Evolutionary conservation across 1,139 yeast species (phyloP), one percentile per base, ranked within the genome.

Genomic region (Blastobotrys apis): DNA sequence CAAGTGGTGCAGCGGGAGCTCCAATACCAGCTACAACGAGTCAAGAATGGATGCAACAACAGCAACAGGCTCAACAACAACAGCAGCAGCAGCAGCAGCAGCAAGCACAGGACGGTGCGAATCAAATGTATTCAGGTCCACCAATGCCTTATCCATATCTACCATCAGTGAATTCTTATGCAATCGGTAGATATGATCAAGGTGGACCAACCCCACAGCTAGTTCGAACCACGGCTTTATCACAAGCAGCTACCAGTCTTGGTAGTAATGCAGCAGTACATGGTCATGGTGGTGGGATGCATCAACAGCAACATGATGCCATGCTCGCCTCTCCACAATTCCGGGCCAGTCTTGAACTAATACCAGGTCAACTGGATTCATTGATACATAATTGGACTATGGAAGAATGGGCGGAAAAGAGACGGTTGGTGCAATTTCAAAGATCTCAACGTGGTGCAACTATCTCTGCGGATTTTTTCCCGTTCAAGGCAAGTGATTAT

Each of bases 371-470:
- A 41, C 53, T 69, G 33, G 62, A 57, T 34, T 52, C 51, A 17
- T 57, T 68, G 62, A 57, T 65, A 5, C 56, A 52, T 29, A 51
- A 57, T 45, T 65, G 69, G 69, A 53, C 64, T 2, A 50, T 53
- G 26, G 58, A 57, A 26, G 69, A 66, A 42, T 55, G 59, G 58
- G 52, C 55, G 36, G 58, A 55, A 4, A 56, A 59, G 26, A 54
- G 69, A 13, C 57, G 69, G 21, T 56, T 65, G 36, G 67, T 66
- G 8, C 62, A 58, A 47, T 65, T 66, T 50, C 53, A 56, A 34
- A 57, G 66, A 17, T 45, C 51, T 31, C 73, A 68, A 52, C 55
- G 57, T 2, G 72, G 71, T 12, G 57, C 67, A 1, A 52, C 53
- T 6, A 58, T 69, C 25, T 47, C 57, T 16, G 63, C 63, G 16